Evolutionary conservation across 306 rosid species (phyloP), one percentile per base, ranked within the genome.

Genomic region (Casuarina equisetifolia): DNA sequence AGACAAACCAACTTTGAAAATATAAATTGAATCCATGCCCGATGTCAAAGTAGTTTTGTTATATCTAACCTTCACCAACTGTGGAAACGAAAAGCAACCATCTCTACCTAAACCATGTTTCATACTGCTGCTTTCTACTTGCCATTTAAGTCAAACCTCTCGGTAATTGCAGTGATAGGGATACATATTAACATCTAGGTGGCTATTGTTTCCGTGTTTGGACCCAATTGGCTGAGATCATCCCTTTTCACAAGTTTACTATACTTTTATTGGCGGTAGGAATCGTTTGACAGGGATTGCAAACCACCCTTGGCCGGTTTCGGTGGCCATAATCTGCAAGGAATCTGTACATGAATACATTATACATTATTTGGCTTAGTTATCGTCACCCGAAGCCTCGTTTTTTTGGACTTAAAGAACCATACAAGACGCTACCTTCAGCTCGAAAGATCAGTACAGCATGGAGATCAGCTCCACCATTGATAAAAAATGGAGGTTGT

Each of bases 381-480:
- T 25, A 25, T 25, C 32, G 32, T 25, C 32, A 25, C 32, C 32
- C 1, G 32, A 25, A 25, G 32, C 32, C 32, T 25, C 1, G 1
- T 25, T 25, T 25, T 25, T 25, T 25, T 25, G 32, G 32, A 25
- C 32, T 25, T 0, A 25, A 25, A 25, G 32, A 25, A 25, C 32
- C 32, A 25, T 25, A 25, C 32, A 25, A 25, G 32, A 25, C 32
- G 32, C 32, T 25, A 1, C 32, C 25, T 62, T 15, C 6, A 35
- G 62, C 48, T 46, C 2, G 54, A 19, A 0, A 15, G 70, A 64
- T 6, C 46, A 62, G 49, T 19, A 5, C 13, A 68, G 75, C 80
- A 84, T 84, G 88, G 84, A 86, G 48, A 53, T 12, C 39, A 63
- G 4, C 42, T 77, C 80, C 71, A 42, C 62, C 58, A 57, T 86